Percentiles rank a stretch among this genome's conserved stretches.
Evolutionary conservation across 176 grass and related monocot species (phyloP).

Genomic region (Zoysia pacifica): DNA sequence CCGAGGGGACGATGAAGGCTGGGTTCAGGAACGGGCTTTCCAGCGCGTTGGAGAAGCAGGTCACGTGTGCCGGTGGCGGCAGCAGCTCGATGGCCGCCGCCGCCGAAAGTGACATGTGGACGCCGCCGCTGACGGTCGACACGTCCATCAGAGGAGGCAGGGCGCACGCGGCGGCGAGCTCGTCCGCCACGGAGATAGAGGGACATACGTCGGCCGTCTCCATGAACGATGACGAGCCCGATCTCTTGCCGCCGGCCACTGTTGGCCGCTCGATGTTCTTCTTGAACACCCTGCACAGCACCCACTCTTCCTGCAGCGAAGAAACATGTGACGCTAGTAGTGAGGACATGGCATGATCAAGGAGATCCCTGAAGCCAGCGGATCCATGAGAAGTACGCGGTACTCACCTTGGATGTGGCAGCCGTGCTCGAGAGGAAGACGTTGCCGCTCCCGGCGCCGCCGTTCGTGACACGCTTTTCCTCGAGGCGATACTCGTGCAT

Average conservation of each 20-base stretch:
- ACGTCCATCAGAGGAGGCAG: conserved; percentile 59
- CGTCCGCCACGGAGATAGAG: conserved; percentile 15
- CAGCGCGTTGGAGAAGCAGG: conserved; percentile 85
- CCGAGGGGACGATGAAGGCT: conserved; percentile 13
- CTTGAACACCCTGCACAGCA: conserved; percentile 68
- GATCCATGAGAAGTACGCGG: too few species aligned
- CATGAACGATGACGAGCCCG: background rate
- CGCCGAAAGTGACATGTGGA: background rate
- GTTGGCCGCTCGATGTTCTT: conserved; percentile 42
- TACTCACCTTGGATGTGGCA: conserved; percentile 38
- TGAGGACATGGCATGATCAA: background rate
- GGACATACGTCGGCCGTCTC: background rate
- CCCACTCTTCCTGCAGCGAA: conserved; percentile 55
- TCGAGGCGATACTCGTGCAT: conserved; percentile 93
- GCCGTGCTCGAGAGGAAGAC: conserved; percentile 23
- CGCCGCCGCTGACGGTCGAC: conserved; percentile 3
- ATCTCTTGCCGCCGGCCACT: background rate
- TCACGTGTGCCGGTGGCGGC: conserved; percentile 50
- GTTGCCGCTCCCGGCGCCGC: background rate
- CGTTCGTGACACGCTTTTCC: conserved; percentile 36
- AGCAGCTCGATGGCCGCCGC: background rate
- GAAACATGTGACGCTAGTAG: background rate
- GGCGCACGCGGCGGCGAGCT: conserved; percentile 23
- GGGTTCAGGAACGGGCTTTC: conserved; percentile 56
- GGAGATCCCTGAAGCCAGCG: background rate